Base-by-base conservation (phyloP, 2,329 filamentous ascomycete species). In the Phaeosphaeria sp. region DNA sequence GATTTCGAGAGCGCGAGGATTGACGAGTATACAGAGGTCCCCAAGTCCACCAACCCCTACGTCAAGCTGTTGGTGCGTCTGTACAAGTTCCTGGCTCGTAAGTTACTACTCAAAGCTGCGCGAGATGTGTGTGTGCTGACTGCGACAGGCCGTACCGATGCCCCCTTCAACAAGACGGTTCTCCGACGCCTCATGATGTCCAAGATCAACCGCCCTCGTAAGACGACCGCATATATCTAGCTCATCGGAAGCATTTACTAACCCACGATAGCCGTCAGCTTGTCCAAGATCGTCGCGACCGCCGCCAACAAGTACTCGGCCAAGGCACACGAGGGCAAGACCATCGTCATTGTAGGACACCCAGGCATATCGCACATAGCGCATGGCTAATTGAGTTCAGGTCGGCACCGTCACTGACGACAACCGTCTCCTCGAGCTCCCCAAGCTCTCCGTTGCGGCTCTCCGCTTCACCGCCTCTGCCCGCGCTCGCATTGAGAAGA, bases 161-260 rank as follows among this genome's bases (percentile, higher is more conserved):
- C 92, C 69, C 88, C 87, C 84, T 99, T 99, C 91, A 99, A 99
- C 91, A 96, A 97, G 87, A 91, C 95, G 77, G 89, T 99, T 79
- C 91, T 99, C 77, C 93, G 94, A 81, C 92, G 95, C 78, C 90
- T 99, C 64, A 97, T 97, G 80, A 97, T 95, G 92, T 97, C 93
- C 82, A 92, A 93, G 84, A 97, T 96, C 85, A 98, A 98, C 91
- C 91, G 93, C 74, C 77, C 78, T 60, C 76, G 72, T 75, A 73
- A 75, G 71, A 61, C 41, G 15, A 58, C 44, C 58, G 46, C 58
- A 43, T 50, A 20, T 20, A 50, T 23, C 21, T 21, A 27, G 13
- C 6, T 21, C 2, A n/a, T 9, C 49, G 18, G 20, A 55, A 36
- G 57, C 15, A 50, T 48, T 18, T 6, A 59, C 70, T 72, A 66